Evolutionary conservation across 140 eudicot species (phyloP), one percentile per base, ranked within the genome.

Genomic region (Oenanthe javanica): DNA sequence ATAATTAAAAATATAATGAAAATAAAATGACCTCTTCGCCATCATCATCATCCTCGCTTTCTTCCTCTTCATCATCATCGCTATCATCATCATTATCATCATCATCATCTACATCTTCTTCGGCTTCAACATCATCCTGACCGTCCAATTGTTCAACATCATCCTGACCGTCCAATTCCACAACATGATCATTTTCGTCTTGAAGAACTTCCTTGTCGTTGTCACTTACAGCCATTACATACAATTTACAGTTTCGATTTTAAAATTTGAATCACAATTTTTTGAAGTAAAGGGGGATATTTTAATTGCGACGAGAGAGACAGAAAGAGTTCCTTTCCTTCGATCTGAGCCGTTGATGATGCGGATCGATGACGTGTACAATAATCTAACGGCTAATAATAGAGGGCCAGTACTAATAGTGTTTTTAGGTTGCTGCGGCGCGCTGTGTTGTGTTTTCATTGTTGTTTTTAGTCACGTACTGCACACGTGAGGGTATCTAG

Each of bases 271-370:
- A 57, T 57, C 9, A 6, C 0, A 21, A 59, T 64, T 31, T 31
- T 31, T 31, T 31, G 36, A 31, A 31, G 36, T 31, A 31, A 31
- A 31, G 36, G 36, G 36, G 36, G 36, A 31, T 31, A 31, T 31
- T 31, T 31, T 31, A 31, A 31, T 31, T 31, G 36, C 36, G 36
- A 31, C 36, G 61, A 16, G 61, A 52, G n/a, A 52, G 59, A 67
- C 85, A 31, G 36, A 31, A 31, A 31, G 36, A 31, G 36, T 31
- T 31, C 36, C 36, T 31, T 31, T 31, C 19, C 36, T 12, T 75
- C 79, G 79, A 89, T 91, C 94, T 83, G 40, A 67, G 72, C 97
- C 97, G 97, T 91, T 85, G 78, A 85, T 75, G 15, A 75, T 81
- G 61, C 1, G 87, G 92, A 91, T 91, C 42, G 80, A 15, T 87